Conservation (phyloP, 2,329 filamentous ascomycete species). For the Fusarium sp. region DNA sequence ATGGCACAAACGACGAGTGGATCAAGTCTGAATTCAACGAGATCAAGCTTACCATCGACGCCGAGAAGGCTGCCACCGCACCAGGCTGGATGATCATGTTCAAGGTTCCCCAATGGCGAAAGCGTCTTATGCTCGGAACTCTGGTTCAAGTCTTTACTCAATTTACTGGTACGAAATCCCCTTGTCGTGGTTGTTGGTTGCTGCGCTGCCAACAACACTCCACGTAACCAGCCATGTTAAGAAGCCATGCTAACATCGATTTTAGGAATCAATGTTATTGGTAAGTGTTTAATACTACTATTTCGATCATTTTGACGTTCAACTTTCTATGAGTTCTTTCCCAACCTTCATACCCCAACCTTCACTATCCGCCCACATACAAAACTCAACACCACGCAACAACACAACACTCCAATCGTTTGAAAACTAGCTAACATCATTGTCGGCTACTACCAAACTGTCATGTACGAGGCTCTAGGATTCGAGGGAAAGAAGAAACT, state of each 20-base stretch:
- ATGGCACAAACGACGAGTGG: conserved; percentile 69
- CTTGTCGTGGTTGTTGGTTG: not conserved
- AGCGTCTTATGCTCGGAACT: conserved; percentile 69
- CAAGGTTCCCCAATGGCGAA: conserved; percentile 68
- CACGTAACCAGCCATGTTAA: not conserved
- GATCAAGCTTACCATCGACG: conserved; percentile 69
- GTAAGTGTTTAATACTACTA: conserved; percentile 32
- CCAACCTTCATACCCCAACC: not conserved
- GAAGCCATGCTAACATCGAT: not conserved
- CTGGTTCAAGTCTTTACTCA: conserved; percentile 71
- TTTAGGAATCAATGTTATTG: conserved; percentile 66
- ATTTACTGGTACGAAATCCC: conserved; percentile 59
- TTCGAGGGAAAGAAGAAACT: conserved; percentile 67
- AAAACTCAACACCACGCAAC: not conserved
- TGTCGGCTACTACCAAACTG: conserved; percentile 62
- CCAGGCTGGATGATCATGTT: conserved; percentile 70
- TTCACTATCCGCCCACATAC: too few relatives aligned
- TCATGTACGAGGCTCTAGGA: conserved; percentile 65
- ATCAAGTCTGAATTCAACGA: conserved; percentile 68
- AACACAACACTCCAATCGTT: not conserved
- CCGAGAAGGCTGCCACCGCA: conserved; percentile 42
- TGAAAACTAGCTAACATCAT: not conserved
- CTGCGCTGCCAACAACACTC: not conserved
- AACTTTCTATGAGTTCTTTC: not conserved
- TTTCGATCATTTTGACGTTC: not conserved